phyloP scores from a whole-genome alignment of 352 stramenopile genomes.

The Phytophthora brassicae region DNA sequence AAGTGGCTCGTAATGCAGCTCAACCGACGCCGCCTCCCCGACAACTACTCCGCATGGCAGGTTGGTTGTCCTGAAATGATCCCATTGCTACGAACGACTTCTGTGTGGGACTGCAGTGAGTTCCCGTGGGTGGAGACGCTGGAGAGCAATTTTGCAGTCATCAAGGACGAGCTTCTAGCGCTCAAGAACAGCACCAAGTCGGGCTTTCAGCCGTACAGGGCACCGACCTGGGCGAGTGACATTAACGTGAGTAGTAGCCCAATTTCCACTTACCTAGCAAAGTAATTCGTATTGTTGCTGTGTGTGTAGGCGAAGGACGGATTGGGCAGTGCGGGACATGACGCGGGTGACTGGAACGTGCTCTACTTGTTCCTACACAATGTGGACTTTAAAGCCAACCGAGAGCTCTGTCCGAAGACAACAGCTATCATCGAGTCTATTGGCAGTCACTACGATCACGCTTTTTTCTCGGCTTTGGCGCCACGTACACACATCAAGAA shows the following conservation, averaged over 20 bases:
- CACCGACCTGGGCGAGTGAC: slow-evolving; percentile 68
- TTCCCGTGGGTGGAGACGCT: slow-evolving; percentile 56
- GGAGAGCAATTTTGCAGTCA: slow-evolving; percentile 51
- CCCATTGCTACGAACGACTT: slow-evolving; percentile 39
- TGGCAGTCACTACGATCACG: slow-evolving; percentile 70
- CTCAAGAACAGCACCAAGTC: slow-evolving; percentile 37
- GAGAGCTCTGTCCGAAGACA: slow-evolving; percentile 66
- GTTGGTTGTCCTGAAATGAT: slow-evolving; percentile 66
- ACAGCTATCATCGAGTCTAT: slow-evolving; percentile 61
- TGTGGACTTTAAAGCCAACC: slow-evolving; percentile 76
- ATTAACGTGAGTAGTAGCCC: slow-evolving; percentile 31
- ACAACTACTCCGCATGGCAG: slow-evolving; percentile 54
- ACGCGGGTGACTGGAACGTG: slow-evolving; percentile 87
- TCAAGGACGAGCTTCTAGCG: slow-evolving; percentile 64
- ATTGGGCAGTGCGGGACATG: slow-evolving; percentile 71
- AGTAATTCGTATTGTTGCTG: neutral
- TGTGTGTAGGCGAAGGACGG: slow-evolving; percentile 57
- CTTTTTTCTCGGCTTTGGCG: slow-evolving; percentile 87
- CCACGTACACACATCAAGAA: slow-evolving; percentile 77
- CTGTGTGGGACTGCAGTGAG: slow-evolving; percentile 50
- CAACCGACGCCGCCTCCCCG: slow-evolving; percentile 40
- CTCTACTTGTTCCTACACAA: slow-evolving; percentile 90
- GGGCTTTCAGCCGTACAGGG: slow-evolving; percentile 79
- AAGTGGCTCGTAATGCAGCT: slow-evolving; percentile 75
- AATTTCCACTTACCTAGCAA: neutral